Percentiles rank a stretch among this genome's conserved stretches.
phyloP scores from a whole-genome alignment of 306 rosid genomes.

The Fragaria ananassa region DNA sequence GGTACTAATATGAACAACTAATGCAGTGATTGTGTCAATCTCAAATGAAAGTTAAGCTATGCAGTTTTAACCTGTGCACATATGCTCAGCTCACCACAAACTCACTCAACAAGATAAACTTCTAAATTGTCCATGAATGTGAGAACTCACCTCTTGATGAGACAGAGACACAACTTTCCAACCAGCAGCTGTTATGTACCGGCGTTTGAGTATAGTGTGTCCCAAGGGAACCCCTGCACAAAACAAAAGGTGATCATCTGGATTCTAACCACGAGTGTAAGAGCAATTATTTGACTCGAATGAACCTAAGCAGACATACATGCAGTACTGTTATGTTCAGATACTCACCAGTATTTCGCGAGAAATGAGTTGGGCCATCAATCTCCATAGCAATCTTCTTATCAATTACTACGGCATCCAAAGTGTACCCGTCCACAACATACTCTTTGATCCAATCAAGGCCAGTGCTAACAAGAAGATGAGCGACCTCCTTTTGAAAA shows the following conservation, averaged over 20 bases:
- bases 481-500: conserved; percentile 86
- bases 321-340: conserved; percentile 10
- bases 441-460: conserved; percentile 78
- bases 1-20: not conserved
- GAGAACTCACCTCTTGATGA: conserved; percentile 63
- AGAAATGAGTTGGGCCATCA: conserved; percentile 98
- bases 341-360: conserved; percentile 75
- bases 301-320: conserved; percentile 12
- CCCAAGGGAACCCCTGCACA: conserved; percentile 72
- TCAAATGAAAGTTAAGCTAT: not conserved
- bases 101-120: not conserved
- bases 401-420: conserved; percentile 75
- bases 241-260: conserved; percentile 16
- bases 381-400: conserved; percentile 88
- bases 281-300: conserved; percentile 8
- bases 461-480: conserved; percentile 75
- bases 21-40: not conserved
- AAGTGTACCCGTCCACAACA: conserved; percentile 65
- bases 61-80: not conserved
- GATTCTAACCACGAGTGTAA: not conserved
- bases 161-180: conserved; percentile 74
- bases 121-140: not conserved
- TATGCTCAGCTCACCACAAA: not conserved
- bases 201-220: conserved; percentile 76
- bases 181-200: conserved; percentile 73